Percentiles rank a stretch among this genome's conserved stretches.
These are phyloP conservation scores for Pseudozyma thailandica DNA, from an alignment of 1,284 basidiomycete species.

Conservation along the genomic window DNA sequence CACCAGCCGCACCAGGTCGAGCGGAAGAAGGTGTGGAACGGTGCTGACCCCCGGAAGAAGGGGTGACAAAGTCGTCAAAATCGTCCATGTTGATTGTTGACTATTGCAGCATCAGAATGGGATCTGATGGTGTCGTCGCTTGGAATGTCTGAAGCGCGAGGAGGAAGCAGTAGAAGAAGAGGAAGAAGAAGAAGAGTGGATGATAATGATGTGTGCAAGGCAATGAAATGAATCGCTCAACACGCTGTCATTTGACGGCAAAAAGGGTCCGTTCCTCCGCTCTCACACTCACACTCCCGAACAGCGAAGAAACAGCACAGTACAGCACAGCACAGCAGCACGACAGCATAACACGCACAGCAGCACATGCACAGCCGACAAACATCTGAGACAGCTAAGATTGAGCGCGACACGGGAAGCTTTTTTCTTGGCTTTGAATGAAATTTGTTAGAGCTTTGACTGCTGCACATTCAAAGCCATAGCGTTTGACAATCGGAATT, in stretches of 20 bases:
- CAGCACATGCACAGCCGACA: too few species aligned
- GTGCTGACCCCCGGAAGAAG: constrained; percentile 9
- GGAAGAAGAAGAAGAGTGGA: background rate
- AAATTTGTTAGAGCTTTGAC: background rate
- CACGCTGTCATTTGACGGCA: background rate
- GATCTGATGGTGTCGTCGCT: background rate
- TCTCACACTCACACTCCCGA: background rate
- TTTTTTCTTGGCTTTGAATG: too few species aligned
- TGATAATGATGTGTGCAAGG: background rate
- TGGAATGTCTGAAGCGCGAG: background rate
- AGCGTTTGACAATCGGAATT: too few species aligned
- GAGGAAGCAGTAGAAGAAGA: background rate
- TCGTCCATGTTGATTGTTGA: constrained; percentile 52
- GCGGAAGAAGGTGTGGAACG: background rate
- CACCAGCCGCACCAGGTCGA: constrained; percentile 4
- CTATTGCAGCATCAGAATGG: constrained; percentile 5
- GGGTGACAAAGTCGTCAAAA: constrained; percentile 59
- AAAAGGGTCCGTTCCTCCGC: constrained; percentile 12
- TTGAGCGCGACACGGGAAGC: too few species aligned
- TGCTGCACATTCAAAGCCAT: too few species aligned
- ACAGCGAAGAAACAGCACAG: too few species aligned
- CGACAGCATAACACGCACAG: too few species aligned
- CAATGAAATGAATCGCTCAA: background rate
- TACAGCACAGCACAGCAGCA: too few species aligned
- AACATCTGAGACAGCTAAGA: too few species aligned